These are phyloP conservation scores for Calonectria hongkongensis DNA, from an alignment of 2,329 filamentous ascomycete species.

Conservation along the genomic window DNA sequence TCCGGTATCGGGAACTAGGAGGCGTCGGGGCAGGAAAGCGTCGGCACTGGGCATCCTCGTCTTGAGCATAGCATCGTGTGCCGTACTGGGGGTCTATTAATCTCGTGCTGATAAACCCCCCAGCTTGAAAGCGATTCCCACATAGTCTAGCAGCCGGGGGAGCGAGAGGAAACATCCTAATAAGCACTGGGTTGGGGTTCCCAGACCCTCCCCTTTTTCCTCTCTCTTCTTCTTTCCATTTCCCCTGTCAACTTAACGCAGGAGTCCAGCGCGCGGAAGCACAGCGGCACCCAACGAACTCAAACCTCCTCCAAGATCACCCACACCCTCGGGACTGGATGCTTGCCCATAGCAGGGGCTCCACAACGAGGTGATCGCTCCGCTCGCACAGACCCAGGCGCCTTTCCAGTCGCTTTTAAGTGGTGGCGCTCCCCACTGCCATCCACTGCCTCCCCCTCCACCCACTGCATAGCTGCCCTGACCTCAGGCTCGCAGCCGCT, in stretches of 20 bases:
- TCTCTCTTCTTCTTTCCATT: background rate
- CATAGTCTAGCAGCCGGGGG: background rate
- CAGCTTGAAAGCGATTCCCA: slow-evolving; percentile 7
- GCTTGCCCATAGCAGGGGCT: slow-evolving; percentile 44
- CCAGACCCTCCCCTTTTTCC: slow-evolving; percentile 4
- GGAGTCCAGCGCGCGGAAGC: slow-evolving; percentile 12
- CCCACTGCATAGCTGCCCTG: slow-evolving; percentile 29
- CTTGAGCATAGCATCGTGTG: background rate
- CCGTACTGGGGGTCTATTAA: slow-evolving; percentile 11
- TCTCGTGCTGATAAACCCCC: slow-evolving; percentile 16
- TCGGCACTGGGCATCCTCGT: background rate
- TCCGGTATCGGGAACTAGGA: slow-evolving; percentile 23
- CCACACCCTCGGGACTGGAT: slow-evolving; percentile 45
- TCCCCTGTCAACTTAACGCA: slow-evolving; percentile 20
- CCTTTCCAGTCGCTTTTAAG: slow-evolving; percentile 39
- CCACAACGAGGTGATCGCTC: slow-evolving; percentile 50
- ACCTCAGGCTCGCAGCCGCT: slow-evolving; percentile 29
- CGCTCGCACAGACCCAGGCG: slow-evolving; percentile 48
- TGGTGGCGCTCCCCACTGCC: slow-evolving; percentile 49
- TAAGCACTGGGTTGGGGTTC: slow-evolving; percentile 1
- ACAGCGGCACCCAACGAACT: slow-evolving; percentile 32
- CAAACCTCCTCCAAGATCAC: slow-evolving; percentile 40
- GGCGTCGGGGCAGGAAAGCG: slow-evolving; percentile 2
- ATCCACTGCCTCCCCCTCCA: slow-evolving; percentile 21
- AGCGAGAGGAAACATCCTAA: background rate